Evolutionary conservation across 148 eudicot genomes (phyloP).

Genomic region (Selenicereus undatus): DNA sequence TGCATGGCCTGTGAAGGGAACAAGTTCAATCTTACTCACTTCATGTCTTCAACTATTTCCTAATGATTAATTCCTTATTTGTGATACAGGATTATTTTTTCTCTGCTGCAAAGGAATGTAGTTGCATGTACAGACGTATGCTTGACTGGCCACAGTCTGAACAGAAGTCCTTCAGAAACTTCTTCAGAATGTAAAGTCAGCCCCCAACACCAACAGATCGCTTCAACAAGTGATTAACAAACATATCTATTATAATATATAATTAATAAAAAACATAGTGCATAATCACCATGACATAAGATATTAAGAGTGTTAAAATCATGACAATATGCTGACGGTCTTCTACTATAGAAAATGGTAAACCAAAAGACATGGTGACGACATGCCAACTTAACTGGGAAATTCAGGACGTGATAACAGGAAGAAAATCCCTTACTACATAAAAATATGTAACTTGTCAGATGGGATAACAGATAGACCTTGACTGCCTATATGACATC

Average conservation of each 20-base stretch:
- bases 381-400: not conserved
- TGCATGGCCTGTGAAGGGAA: not conserved
- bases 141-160: not conserved
- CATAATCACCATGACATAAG: not conserved
- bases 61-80: not conserved
- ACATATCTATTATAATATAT: slow-evolving; percentile 1
- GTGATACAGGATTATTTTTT: no score
- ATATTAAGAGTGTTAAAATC: not conserved
- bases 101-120: not conserved
- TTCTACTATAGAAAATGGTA: not conserved
- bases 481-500: not conserved
- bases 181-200: not conserved
- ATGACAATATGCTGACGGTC: not conserved
- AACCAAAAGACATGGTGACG: not conserved
- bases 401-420: not conserved
- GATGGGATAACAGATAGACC: not conserved
- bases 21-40: not conserved
- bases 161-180: not conserved
- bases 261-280: not conserved
- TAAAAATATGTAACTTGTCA: not conserved
- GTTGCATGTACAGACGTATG: not conserved
- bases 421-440: not conserved
- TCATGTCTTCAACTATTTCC: not conserved
- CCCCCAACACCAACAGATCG: not conserved
- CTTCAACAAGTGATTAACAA: not conserved